Evolutionary conservation across 306 rosid species (phyloP).

Genomic region (Calophaca sinica): DNA sequence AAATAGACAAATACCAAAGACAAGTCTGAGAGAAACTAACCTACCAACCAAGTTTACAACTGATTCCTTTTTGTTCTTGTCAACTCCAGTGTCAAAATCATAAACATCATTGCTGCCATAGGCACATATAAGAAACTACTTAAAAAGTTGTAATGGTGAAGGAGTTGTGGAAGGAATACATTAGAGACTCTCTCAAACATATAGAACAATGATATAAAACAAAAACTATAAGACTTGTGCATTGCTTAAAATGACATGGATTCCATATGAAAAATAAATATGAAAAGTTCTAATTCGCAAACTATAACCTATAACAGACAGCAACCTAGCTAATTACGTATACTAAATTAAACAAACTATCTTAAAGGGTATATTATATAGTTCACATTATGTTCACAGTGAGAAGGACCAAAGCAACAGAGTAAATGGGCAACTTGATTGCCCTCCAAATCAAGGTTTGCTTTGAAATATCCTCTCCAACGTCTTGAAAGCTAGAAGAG

Average conservation of each 20-base stretch:
- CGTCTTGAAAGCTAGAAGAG: conserved; percentile 42
- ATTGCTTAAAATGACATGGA: conserved; percentile 28
- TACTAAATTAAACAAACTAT: no score
- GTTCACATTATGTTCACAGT: conserved; percentile 60
- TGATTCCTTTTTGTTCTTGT: conserved; percentile 33
- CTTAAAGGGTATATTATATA: neutral
- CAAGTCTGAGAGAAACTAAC: conserved; percentile 56
- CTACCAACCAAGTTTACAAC: conserved; percentile 81
- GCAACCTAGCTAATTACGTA: no score
- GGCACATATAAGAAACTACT: conserved; percentile 15
- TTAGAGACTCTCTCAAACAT: neutral
- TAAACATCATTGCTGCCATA: conserved; percentile 79
- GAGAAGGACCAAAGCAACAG: conserved; percentile 88
- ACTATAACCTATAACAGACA: no score
- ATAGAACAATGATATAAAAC: neutral
- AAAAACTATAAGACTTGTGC: neutral
- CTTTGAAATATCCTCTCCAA: conserved; percentile 53
- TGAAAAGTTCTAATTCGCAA: neutral
- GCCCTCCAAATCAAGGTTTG: conserved; percentile 85
- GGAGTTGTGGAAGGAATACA: conserved; percentile 1
- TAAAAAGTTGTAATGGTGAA: neutral
- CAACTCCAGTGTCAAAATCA: conserved; percentile 92
- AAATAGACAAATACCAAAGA: neutral
- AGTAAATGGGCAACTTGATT: conserved; percentile 80
- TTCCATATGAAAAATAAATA: neutral